phyloP scores from a whole-genome alignment of 352 stramenopile genomes.

The Saprolegnia parasitica region DNA sequence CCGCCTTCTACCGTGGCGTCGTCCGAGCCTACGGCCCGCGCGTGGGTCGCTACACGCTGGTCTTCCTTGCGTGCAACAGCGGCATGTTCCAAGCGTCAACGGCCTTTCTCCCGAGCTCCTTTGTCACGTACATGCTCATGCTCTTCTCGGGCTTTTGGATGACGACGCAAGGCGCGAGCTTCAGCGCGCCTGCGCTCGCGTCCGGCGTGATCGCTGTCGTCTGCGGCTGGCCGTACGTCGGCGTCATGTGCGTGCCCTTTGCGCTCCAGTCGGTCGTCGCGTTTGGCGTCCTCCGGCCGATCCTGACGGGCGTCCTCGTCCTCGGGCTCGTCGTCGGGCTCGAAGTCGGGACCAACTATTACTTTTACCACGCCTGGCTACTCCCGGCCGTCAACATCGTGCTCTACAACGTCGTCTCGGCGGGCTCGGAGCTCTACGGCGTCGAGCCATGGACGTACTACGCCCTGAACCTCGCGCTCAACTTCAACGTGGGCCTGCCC shows the following conservation, averaged over 20 bases:
- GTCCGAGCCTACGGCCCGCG: conserved; percentile 54
- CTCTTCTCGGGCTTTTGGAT: conserved; percentile 77
- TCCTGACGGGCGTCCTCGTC: conserved; percentile 55
- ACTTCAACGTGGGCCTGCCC: conserved; percentile 89
- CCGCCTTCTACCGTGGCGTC: conserved; percentile 76
- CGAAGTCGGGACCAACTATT: conserved; percentile 82
- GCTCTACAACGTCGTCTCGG: conserved; percentile 93
- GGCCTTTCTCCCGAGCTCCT: conserved; percentile 91
- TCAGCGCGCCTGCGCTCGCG: conserved; percentile 58
- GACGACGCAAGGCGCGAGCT: conserved; percentile 45
- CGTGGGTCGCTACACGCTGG: conserved; percentile 61
- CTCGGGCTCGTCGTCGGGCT: conserved; percentile 60
- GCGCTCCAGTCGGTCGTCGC: conserved; percentile 71
- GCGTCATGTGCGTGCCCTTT: conserved; percentile 93
- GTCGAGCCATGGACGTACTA: conserved; percentile 94
- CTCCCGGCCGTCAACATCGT: conserved; percentile 92
- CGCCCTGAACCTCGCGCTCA: conserved; percentile 93
- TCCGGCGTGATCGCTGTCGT: conserved; percentile 89
- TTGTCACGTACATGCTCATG: conserved; percentile 83
- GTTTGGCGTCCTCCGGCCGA: conserved; percentile 45
- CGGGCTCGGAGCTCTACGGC: conserved; percentile 97
- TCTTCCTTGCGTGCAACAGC: conserved; percentile 77
- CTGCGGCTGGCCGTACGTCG: conserved; percentile 96
- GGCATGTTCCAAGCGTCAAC: conserved; percentile 91
- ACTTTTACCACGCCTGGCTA: conserved; percentile 64